Percentiles rank a stretch among this genome's conserved stretches.
phyloP scores from a whole-genome alignment of 2,329 filamentous ascomycete genomes.

The Aureobasidium leucospermi region DNA sequence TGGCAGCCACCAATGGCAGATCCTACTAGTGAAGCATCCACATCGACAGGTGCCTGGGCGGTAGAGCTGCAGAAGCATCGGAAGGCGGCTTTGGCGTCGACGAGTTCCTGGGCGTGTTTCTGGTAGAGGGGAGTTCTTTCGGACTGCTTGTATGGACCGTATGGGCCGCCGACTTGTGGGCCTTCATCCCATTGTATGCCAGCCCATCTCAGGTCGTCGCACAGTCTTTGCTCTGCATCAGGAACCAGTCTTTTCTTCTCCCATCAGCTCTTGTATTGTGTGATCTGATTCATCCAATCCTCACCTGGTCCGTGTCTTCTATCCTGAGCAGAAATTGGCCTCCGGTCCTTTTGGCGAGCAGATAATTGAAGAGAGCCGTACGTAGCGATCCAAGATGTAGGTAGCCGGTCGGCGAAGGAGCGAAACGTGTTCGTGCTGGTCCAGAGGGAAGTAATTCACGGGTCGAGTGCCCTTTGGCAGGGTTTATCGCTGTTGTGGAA shows the following conservation, averaged over 20 bases:
- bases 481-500: background rate
- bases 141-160: conserved; percentile 84
- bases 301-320: conserved; percentile 89
- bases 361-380: conserved; percentile 91
- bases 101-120: conserved; percentile 59
- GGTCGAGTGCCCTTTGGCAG: background rate
- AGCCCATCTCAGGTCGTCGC: conserved; percentile 78
- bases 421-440: conserved; percentile 76
- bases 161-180: conserved; percentile 70
- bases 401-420: conserved; percentile 90
- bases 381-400: conserved; percentile 85
- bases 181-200: conserved; percentile 92
- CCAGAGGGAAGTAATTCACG: background rate
- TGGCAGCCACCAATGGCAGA: conserved; percentile 58
- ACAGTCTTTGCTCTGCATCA: conserved; percentile 71
- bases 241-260: conserved; percentile 68
- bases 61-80: conserved; percentile 83
- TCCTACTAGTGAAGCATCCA: conserved; percentile 23
- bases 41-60: conserved; percentile 25
- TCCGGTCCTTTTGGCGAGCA: conserved; percentile 78
- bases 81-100: conserved; percentile 70
- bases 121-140: conserved; percentile 68
- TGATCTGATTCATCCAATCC: conserved; percentile 17
- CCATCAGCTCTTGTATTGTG: conserved; percentile 26
- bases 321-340: conserved; percentile 87